A percentile compares a stretch with the other conserved stretches of the same genome.
Evolutionary conservation across 106 monocot species (phyloP).

Genomic region (Dendrobium catenatum): DNA sequence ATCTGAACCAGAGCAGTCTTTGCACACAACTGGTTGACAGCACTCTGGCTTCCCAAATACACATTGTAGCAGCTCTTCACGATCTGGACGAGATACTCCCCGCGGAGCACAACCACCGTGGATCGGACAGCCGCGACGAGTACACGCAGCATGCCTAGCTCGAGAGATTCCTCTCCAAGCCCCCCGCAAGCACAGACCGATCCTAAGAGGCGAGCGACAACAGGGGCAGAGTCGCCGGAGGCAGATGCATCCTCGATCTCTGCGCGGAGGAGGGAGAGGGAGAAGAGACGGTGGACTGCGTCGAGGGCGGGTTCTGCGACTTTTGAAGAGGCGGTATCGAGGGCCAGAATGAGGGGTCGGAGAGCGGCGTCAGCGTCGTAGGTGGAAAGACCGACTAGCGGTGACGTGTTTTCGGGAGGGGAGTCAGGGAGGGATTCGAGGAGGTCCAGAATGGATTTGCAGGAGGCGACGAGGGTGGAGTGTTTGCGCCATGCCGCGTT

Average conservation of each 20-base stretch:
- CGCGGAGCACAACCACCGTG: constrained; percentile 39
- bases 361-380: constrained; percentile 19
- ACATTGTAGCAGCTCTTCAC: constrained; percentile 87
- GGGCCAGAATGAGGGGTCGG: constrained; percentile 24
- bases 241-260: constrained; percentile 16
- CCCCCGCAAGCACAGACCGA: constrained; percentile 32
- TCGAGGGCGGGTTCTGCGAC: constrained; percentile 65
- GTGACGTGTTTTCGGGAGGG: constrained; percentile 12
- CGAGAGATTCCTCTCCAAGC: constrained; percentile 56
- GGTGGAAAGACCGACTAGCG: constrained; percentile 21
- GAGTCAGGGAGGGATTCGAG: constrained; percentile 24
- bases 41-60: constrained; percentile 69
- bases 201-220: constrained; percentile 29
- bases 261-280: constrained; percentile 32
- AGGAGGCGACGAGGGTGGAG: constrained; percentile 66
- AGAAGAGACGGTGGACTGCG: constrained; percentile 39
- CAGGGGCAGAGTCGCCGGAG: constrained; percentile 15
- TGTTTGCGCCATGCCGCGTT: constrained; percentile 99
- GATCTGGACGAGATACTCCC: constrained; percentile 57
- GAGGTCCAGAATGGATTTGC: constrained; percentile 50
- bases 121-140: constrained; percentile 65
- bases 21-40: constrained; percentile 70
- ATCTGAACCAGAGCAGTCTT: constrained; percentile 76
- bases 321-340: constrained; percentile 29
- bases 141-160: constrained; percentile 60